phyloP scores from a whole-genome alignment of 202 grass and related monocot species.

The Digitaria exilis region DNA sequence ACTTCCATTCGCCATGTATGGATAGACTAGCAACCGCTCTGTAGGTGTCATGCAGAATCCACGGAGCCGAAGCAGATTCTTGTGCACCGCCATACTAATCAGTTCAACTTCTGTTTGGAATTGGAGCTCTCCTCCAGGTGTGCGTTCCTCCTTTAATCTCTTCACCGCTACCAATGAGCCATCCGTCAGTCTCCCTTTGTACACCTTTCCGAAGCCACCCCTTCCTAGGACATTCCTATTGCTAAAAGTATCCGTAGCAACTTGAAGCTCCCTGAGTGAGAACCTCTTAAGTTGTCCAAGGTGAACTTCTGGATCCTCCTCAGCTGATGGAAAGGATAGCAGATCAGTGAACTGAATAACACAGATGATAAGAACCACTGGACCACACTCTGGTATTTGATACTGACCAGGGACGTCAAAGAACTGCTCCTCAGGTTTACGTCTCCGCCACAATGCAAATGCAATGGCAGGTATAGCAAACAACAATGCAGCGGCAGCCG shows the following conservation, averaged over 20 bases:
- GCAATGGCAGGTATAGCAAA: constrained; percentile 83
- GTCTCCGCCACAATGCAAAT: constrained; percentile 75
- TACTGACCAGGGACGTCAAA: constrained; percentile 87
- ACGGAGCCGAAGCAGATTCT: constrained; percentile 77
- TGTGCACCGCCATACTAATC: constrained; percentile 91
- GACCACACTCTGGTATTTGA: constrained; percentile 19
- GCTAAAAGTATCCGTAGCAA: constrained; percentile 83
- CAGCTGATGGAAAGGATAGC: constrained; percentile 61
- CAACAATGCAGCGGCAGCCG: constrained; percentile 75
- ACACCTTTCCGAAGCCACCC: constrained; percentile 97
- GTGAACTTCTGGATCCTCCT: constrained; percentile 96
- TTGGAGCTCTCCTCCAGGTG: constrained; percentile 66
- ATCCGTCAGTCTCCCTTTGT: constrained; percentile 85
- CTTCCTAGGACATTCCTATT: constrained; percentile 83
- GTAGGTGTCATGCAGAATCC: constrained; percentile 98
- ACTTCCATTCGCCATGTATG: constrained; percentile 90
- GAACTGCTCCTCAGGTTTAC: constrained; percentile 91
- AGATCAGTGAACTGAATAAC: constrained; percentile 39
- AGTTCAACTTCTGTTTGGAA: constrained; percentile 96
- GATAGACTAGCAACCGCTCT: constrained; percentile 84
- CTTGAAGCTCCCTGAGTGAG: constrained; percentile 80
- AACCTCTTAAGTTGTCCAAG: constrained; percentile 93
- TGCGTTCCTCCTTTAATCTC: constrained; percentile 78
- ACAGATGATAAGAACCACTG: neutral
- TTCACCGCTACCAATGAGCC: constrained; percentile 91